Base-by-base conservation (phyloP, 2,329 filamentous ascomycete genomes). In the Alternaria novae-zelandiae region DNA sequence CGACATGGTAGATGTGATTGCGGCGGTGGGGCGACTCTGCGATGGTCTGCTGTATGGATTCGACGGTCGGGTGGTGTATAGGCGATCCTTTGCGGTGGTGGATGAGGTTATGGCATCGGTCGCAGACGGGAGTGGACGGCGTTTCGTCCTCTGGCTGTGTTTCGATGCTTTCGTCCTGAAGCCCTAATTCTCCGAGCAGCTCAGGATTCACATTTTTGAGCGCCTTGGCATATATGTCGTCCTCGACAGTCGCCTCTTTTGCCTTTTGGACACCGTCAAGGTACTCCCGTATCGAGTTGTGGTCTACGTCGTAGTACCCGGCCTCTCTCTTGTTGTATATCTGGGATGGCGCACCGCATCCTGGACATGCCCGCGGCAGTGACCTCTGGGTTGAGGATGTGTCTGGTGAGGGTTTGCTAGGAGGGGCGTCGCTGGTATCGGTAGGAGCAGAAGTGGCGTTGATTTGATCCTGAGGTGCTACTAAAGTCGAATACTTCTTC, bases 1-100 rank as follows among this genome's bases (percentile, higher is more conserved):
- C 83, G 25, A 99, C 86, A 80, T 99, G 96, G 78, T 98, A 99
- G 65, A 99, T 90, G 80, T 97, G 93, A 74, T 99, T 98, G 76
- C 92, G 88, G 77, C 92, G 92, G 81, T 96, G 90, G 0, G 94
- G 94, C 1, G 95, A 97, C 79, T 97, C 93, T 57, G 90, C 86
- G 56, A 99, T 91, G 15, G 94, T 97, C 66, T 93, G 90, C 68
- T 90, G 89, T 56, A 99, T 89, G 3, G 92, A 90, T 46, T 93
- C 87, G 66, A 97, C 86, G 1, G 90, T 90, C 0, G 96, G 96
- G 74, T 97, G 93, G 59, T 88, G 86, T 70, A 96, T 95, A 6
- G 92, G 86, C 15, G 87, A 82, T 8, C 91, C 92, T 15, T 85
- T 83, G 64, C 88, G 88, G 76, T 98, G 90, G 78, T 98, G 90